Evolutionary conservation across 164 flowering plant species (phyloP), one percentile per base, ranked within the genome.

Genomic region (Magnolia sinica): DNA sequence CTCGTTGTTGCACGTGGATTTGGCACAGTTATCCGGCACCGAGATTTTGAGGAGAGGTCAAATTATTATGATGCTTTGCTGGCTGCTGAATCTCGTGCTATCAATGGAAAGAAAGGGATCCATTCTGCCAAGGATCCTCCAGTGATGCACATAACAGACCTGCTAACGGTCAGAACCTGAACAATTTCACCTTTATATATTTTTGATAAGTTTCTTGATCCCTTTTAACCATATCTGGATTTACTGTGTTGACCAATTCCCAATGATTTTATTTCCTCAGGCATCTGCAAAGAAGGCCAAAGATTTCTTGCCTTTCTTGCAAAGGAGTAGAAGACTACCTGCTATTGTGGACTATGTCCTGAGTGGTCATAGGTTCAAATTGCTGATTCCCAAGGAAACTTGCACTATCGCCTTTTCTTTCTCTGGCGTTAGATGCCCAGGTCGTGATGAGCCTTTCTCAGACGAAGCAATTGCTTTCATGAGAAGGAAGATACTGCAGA

Each of bases 401-500:
- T 96, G 99, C 89, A 94, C 89, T 84, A 90, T 94, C 83, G 99
- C 98, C 4, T 89, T 96, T 80, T 85, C 99, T 8, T 84, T 96
- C 72, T 96, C 99, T 73, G 99, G 99, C 50, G 99, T 94, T 27
- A 86, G 99, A 72, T 96, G 99, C 74, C 99, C 98, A 73, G 98
- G 95, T 70, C 97, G 98, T 61, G 91, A 78, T 71, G 97, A 96
- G 82, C 95, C 94, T 51, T 96, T 82, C 79, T 92, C 98, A 51
- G 92, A 94, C 23, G 99, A 96, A 82, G 99, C 99, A 49, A 90
- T 96, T 83, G 89, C 98, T 74, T 82, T 96, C 29, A 93, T 96
- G 98, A 91, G 99, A 82, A 86, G 98, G 74, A 96, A 89, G 85
- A 94, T 94, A 77, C 86, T 96, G 86, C 99, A 96, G 82, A 88